These are phyloP conservation scores for Thalia dealbata DNA, from an alignment of 176 grass and related monocot genomes.

Conservation along the genomic window DNA sequence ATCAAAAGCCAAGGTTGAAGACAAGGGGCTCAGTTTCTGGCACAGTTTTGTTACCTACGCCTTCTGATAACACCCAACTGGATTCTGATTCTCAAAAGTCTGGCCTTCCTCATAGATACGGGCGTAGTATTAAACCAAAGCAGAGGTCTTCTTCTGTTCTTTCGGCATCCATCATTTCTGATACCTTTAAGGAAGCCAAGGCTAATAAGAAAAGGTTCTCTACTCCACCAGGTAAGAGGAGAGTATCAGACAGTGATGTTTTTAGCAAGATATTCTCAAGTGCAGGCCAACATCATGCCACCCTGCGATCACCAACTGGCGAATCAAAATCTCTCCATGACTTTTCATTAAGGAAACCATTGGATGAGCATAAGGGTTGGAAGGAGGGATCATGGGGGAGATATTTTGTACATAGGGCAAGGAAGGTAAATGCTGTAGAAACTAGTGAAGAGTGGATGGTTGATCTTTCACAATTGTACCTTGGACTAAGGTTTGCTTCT, in stretches of 20 bases:
- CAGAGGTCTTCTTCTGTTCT: slow-evolving; percentile 50
- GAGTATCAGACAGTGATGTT: slow-evolving; percentile 47
- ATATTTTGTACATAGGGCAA: slow-evolving; percentile 21
- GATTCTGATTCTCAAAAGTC: background rate
- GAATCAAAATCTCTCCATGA: background rate
- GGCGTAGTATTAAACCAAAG: slow-evolving; percentile 22
- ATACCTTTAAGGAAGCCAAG: slow-evolving; percentile 70
- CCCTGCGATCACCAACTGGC: background rate
- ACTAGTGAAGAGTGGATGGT: slow-evolving; percentile 54
- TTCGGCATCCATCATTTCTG: slow-evolving; percentile 45
- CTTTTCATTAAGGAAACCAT: slow-evolving; percentile 5
- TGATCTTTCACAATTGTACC: slow-evolving; percentile 57
- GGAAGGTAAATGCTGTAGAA: slow-evolving; percentile 50
- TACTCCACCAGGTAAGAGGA: slow-evolving; percentile 59
- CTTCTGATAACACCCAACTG: background rate
- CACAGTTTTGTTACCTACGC: background rate
- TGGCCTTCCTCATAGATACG: background rate
- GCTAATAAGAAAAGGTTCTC: slow-evolving; percentile 66
- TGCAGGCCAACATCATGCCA: slow-evolving; percentile 6
- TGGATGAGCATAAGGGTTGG: slow-evolving; percentile 21
- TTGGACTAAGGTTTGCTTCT: slow-evolving; percentile 67
- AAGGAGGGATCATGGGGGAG: slow-evolving; percentile 37
- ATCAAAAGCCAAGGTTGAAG: background rate
- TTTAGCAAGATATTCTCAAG: slow-evolving; percentile 40
- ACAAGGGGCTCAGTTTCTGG: background rate